Base-by-base conservation (phyloP, 331 rosid species). In the Stylosanthes scabra region DNA sequence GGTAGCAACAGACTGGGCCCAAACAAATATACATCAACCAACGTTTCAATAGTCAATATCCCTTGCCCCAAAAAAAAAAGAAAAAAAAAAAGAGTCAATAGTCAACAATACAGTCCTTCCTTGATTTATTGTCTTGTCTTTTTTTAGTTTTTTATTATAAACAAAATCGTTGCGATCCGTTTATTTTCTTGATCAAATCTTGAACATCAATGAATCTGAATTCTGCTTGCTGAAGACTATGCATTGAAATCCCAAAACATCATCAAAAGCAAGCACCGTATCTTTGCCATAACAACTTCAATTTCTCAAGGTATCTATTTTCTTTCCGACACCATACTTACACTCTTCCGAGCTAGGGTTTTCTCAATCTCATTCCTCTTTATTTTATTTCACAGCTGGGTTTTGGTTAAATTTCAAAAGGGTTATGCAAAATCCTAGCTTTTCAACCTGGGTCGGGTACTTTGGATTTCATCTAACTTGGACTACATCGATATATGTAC, bases 211-310 rank as follows among this genome's bases (percentile, higher is more conserved):
- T 6, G 6, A 34, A 70, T 70, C 47, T 69, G 15, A 7, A 7
- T 20, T 20, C 25, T 20, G 25, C 25, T 20, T 28, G 28, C 14
- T 8, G 56, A 28, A 66, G 75, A 81, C 74, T 52, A 1, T 14
- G 82, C 78, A 78, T 72, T 78, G 82, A 66, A 47, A 42, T 59
- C 46, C 7, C 52, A 61, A 62, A 34, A 50, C 66, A 29, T 41
- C 66, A 68, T 74, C 80, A 3, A n/a, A 68, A 63, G 77, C 6
- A 10, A 54, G 54, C 54, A 8, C 13, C 42, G 20, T 28, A 14
- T 28, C n/a, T 41, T 3, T 50, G 9, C 50, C 41, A 15, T 54
- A 65, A 25, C 10, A 14, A 66, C 71, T 20, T 40, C 25, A 9
- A 66, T 65, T 44, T 64, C 71, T 25, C 37, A 51, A 12, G 20